phyloP scores from a whole-genome alignment of 73 alveolate species.

The Uronychia setigera region DNA sequence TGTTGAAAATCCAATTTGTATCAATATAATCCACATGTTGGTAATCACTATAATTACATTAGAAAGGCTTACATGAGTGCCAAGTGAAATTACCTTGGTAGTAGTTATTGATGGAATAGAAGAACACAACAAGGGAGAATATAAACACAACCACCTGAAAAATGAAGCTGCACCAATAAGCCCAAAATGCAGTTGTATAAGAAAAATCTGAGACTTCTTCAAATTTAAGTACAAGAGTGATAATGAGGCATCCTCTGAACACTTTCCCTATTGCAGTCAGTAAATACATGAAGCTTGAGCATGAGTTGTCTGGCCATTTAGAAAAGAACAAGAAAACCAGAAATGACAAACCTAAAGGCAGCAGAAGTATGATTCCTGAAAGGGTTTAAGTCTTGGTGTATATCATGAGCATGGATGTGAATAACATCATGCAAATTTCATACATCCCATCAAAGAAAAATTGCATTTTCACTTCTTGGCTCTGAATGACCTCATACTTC shows the following conservation, averaged over 20 bases:
- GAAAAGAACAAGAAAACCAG: not conserved
- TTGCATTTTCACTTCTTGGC: not conserved
- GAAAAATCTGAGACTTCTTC: not conserved
- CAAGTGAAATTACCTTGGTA: not conserved
- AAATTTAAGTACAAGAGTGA: not conserved
- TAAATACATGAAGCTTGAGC: not conserved
- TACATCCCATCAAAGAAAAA: not conserved
- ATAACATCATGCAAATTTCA: not conserved
- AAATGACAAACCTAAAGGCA: not conserved
- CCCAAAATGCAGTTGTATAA: not conserved
- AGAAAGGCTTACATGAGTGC: not conserved
- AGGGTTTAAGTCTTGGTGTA: not conserved
- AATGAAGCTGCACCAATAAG: not conserved
- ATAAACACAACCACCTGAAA: not conserved
- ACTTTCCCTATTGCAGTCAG: not conserved
- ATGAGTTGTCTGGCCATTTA: not conserved
- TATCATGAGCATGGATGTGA: not conserved
- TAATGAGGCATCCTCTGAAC: not conserved
- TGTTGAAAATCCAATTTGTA: not conserved
- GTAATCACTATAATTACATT: not conserved
- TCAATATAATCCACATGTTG: not conserved
- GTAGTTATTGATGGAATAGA: not conserved
- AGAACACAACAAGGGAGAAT: not conserved
- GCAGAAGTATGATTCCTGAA: not conserved
- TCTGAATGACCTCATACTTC: not conserved